Evolutionary conservation across 2,329 filamentous ascomycete species (phyloP), one percentile per base, ranked within the genome.

Genomic region (Nemania serpens): DNA sequence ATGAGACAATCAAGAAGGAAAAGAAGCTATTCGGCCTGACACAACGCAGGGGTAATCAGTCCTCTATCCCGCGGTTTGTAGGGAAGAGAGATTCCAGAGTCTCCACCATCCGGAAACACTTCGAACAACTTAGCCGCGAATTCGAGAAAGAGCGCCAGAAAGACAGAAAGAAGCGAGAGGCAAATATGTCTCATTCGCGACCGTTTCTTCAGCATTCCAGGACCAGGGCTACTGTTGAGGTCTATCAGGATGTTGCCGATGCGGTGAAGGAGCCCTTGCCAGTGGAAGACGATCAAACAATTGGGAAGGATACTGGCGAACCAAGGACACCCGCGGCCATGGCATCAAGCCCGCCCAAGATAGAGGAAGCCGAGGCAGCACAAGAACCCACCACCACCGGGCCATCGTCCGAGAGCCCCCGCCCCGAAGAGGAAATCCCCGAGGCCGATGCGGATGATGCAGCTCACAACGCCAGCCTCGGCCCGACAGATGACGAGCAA

Each of bases 191-290:
- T 20, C 82, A 85, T 73, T 91, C 91, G 13, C 86, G 93, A 63
- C 91, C 92, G 0, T 94, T 94, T 73, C 76, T 87, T 20, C 94
- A 95, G 18, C 86, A 95, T 66, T 91, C 93, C 42, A 93, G 92
- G 17, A 96, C 94, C n/a, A 95, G 93, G 70, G 93, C 95, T 6
- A 94, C 96, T 62, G 93, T 99, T 15, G 91, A 98, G 75, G 93
- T 99, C 9, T 99, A 98, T 73, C 90, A 91, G 67, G 92, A 97
- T 74, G 91, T 97, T 4, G 89, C 93, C 59, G 93, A 97, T 75
- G 95, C 96, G 18, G 93, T 97, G 11, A 90, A 93, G 68, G 93
- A 96, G 71, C 85, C 86, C 51, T 87, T 87, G 13, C 84, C 85
- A 15, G 84, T 82, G 1, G 85, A 89, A 45, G 89, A 92, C 55